These are phyloP conservation scores for Inga laurina DNA, from an alignment of 306 rosid genomes.

Conservation along the genomic window DNA sequence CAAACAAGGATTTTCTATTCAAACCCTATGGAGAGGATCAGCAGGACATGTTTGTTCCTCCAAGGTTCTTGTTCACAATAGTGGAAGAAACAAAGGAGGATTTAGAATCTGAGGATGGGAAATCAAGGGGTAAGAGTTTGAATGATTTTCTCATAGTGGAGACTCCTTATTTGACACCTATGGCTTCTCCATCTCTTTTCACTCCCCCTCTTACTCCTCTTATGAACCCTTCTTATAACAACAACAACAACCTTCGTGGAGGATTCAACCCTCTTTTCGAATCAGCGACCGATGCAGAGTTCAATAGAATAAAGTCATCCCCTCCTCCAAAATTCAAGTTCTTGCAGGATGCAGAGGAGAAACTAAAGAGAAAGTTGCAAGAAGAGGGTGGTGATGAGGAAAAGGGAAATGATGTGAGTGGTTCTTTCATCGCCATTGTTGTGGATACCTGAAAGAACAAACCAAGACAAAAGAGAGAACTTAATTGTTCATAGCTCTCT, in stretches of 20 bases:
- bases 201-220: conserved; percentile 80
- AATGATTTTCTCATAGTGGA: conserved; percentile 81
- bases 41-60: conserved; percentile 62
- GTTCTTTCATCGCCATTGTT: conserved; percentile 60
- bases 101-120: conserved; percentile 87
- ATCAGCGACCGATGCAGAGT: conserved; percentile 82
- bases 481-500: conserved; percentile 38
- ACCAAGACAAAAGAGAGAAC: conserved; percentile 36
- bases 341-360: conserved; percentile 92
- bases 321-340: conserved; percentile 98
- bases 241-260: conserved; percentile 39
- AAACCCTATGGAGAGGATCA: conserved; percentile 80
- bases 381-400: conserved; percentile 46
- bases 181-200: conserved; percentile 76
- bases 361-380: conserved; percentile 60
- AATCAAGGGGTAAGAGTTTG: conserved; percentile 65
- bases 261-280: conserved; percentile 84
- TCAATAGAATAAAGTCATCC: conserved; percentile 78
- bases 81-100: conserved; percentile 94
- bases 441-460: conserved; percentile 59
- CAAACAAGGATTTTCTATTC: conserved; percentile 58
- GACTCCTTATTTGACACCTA: conserved; percentile 87
- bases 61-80: conserved; percentile 89
- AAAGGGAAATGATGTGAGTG: conserved; percentile 55
- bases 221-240: conserved; percentile 39